Evolutionary conservation across 768 basidiomycete genomes (phyloP).

Genomic region (Rubroboletus satanas): DNA sequence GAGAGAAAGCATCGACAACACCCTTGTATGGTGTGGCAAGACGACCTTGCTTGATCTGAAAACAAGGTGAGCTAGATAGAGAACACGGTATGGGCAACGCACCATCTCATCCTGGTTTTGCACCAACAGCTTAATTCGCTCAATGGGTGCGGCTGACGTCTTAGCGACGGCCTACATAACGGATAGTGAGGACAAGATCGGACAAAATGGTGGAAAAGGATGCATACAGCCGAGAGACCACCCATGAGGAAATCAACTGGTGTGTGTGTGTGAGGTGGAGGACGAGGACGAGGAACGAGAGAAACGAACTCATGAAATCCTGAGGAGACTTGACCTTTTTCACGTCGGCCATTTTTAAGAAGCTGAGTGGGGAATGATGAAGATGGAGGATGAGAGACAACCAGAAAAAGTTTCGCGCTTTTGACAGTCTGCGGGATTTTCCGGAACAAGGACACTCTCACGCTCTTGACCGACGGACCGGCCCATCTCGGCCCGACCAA

Average conservation of each 20-base stretch:
- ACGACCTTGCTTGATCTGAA: slow-evolving; percentile 98
- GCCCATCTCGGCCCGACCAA: neutral
- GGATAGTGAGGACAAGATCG: slow-evolving; percentile 17
- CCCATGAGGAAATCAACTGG: slow-evolving; percentile 94
- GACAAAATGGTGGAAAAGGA: neutral
- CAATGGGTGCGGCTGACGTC: slow-evolving; percentile 98
- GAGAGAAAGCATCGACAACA: slow-evolving; percentile 82
- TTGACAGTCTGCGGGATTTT: slow-evolving; percentile 32
- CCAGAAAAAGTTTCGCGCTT: slow-evolving; percentile 47
- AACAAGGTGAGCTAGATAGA: slow-evolving; percentile 3
- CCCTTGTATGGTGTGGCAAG: slow-evolving; percentile 96
- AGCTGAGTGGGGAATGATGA: slow-evolving; percentile 49
- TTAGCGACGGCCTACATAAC: slow-evolving; percentile 85
- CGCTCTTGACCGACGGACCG: slow-evolving; percentile 23
- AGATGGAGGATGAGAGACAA: slow-evolving; percentile 43
- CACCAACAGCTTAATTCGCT: slow-evolving; percentile 98
- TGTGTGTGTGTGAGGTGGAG: slow-evolving; percentile 14
- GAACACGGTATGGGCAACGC: slow-evolving; percentile 12
- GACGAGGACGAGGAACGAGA: neutral
- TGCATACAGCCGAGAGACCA: slow-evolving; percentile 84
- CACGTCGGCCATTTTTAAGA: slow-evolving; percentile 71
- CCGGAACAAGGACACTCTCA: slow-evolving; percentile 29
- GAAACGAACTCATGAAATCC: slow-evolving; percentile 73
- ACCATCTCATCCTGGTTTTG: slow-evolving; percentile 99
- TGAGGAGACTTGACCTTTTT: slow-evolving; percentile 87